Conservation (phyloP, 2,329 filamentous ascomycete genomes). For the Botrytis fragariae region DNA sequence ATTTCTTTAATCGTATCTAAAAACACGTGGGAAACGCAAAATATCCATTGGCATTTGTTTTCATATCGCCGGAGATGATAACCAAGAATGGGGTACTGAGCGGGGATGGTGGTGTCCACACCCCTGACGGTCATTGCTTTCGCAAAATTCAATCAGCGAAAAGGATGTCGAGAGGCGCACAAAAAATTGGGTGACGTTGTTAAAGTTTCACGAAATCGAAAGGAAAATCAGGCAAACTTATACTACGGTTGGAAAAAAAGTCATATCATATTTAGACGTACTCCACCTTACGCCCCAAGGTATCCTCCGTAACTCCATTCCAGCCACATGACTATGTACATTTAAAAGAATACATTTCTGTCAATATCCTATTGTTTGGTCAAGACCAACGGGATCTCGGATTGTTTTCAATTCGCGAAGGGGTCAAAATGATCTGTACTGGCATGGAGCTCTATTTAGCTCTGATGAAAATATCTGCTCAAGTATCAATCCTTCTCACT, state of each 20-base stretch:
- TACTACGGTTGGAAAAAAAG: neutral
- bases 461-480: neutral
- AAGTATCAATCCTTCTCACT: conserved; percentile 35
- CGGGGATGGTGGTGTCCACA: neutral
- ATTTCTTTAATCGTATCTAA: neutral
- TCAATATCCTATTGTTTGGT: neutral
- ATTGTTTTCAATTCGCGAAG: neutral
- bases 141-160: neutral
- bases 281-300: neutral
- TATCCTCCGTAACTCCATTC: neutral
- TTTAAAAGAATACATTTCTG: neutral
- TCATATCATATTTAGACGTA: neutral
- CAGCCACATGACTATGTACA: neutral
- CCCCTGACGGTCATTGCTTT: neutral
- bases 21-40: conserved; percentile 29
- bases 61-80: neutral
- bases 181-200: no score
- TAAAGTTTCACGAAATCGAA: neutral
- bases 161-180: neutral
- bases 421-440: neutral
- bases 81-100: neutral
- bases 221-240: neutral
- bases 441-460: neutral
- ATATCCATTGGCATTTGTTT: neutral
- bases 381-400: neutral